These are phyloP conservation scores for Mrakia hoshinonis DNA, from an alignment of 768 basidiomycete genomes.

Conservation along the genomic window DNA sequence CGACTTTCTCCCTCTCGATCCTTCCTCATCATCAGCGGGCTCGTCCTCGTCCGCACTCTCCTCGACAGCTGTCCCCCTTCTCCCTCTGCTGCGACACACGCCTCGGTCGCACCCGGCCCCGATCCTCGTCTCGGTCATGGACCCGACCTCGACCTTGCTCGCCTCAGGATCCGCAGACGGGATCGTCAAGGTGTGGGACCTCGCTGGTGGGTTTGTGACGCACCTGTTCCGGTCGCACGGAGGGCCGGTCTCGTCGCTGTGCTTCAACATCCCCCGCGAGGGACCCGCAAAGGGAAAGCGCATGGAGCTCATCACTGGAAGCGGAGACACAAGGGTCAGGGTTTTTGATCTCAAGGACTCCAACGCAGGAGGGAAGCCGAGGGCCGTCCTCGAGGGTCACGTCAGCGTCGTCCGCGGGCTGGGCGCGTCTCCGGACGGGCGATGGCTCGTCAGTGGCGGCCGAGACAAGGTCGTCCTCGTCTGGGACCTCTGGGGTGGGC, in stretches of 20 bases:
- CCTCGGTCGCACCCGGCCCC: conserved; percentile 86
- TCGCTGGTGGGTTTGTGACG: conserved; percentile 74
- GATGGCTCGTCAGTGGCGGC: conserved; percentile 83
- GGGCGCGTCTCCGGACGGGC: conserved; percentile 73
- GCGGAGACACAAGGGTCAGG: conserved; percentile 84
- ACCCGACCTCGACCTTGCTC: conserved; percentile 55
- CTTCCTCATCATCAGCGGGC: conserved; percentile 33
- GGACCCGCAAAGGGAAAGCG: conserved; percentile 36
- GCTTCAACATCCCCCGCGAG: conserved; percentile 64
- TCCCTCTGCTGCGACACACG: conserved; percentile 50
- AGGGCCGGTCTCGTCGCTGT: conserved; percentile 86
- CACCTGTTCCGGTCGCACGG: conserved; percentile 95
- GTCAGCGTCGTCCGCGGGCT: conserved; percentile 87
- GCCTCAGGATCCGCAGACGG: conserved; percentile 96
- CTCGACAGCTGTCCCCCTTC: conserved; percentile 44
- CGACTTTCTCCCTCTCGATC: conserved; percentile 33
- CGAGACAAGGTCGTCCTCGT: conserved; percentile 85
- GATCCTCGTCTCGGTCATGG: conserved; percentile 70
- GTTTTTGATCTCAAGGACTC: conserved; percentile 73
- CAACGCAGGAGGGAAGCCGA: conserved; percentile 52
- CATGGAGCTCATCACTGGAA: conserved; percentile 81
- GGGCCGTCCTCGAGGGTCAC: conserved; percentile 85
- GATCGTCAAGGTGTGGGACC: conserved; percentile 93
- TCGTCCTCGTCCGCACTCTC: conserved; percentile 45
- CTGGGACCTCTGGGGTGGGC: conserved; percentile 63